phyloP scores from a whole-genome alignment of 768 basidiomycete genomes.

The Agaricus subrufescens region DNA sequence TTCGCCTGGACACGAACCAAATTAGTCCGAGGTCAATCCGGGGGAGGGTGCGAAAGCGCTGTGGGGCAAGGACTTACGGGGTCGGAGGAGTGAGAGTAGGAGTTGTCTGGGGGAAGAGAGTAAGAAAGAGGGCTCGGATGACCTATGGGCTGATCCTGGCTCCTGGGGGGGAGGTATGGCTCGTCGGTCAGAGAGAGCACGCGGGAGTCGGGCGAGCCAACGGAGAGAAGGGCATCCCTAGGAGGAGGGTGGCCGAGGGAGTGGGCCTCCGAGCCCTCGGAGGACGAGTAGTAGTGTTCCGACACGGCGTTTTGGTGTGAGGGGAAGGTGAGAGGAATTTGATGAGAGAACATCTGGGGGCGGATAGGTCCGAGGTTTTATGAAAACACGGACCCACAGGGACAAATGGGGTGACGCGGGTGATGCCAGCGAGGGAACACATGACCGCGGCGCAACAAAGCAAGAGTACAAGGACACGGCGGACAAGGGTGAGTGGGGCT shows the following conservation, averaged over 20 bases:
- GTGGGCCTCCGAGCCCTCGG: slow-evolving; percentile 4
- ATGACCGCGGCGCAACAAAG: slow-evolving; percentile 1
- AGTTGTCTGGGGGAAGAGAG: slow-evolving; percentile 2
- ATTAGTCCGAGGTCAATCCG: not conserved
- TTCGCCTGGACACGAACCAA: not conserved
- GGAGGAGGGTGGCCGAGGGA: slow-evolving; percentile 1
- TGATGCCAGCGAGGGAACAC: not conserved
- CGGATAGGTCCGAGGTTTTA: slow-evolving; percentile 1
- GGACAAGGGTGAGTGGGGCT: not conserved
- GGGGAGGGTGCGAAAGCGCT: too few species aligned
- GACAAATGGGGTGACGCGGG: slow-evolving; percentile 1
- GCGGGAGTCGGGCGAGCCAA: slow-evolving; percentile 1
- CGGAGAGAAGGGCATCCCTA: slow-evolving; percentile 1
- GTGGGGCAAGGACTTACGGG: not conserved
- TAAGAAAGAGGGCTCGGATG: slow-evolving; percentile 9
- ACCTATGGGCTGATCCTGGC: not conserved
- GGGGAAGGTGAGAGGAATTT: not conserved
- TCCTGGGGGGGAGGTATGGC: slow-evolving; percentile 6
- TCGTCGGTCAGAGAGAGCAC: slow-evolving; percentile 1
- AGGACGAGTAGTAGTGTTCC: not conserved
- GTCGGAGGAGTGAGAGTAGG: not conserved
- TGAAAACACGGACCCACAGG: slow-evolving; percentile 10
- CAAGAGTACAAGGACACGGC: not conserved
- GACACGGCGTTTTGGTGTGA: slow-evolving; percentile 9
- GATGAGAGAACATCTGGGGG: slow-evolving; percentile 2